These are phyloP conservation scores for Thalassiosira livingstoniorum DNA, from an alignment of 352 stramenopile species.

Conservation along the genomic window DNA sequence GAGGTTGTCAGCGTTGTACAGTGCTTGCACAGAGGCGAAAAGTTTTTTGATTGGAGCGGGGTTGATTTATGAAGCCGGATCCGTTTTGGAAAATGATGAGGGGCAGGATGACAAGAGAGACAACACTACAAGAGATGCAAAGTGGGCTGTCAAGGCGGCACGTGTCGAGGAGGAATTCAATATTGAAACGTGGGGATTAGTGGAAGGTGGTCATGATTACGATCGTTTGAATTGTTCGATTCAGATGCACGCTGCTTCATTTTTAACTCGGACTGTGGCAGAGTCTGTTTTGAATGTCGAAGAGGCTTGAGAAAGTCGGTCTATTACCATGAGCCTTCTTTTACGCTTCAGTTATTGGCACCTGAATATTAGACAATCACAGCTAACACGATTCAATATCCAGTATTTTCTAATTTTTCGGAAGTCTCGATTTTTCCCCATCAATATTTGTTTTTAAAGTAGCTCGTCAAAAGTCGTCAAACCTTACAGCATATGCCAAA, in stretches of 20 bases:
- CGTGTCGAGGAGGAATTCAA: conserved; percentile 91
- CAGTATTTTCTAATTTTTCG: too few species aligned
- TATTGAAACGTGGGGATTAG: conserved; percentile 90
- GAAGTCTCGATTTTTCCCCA: too few species aligned
- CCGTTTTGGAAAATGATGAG: not conserved
- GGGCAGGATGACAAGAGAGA: conserved; percentile 14
- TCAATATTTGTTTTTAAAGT: too few species aligned
- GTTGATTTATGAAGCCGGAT: conserved; percentile 48
- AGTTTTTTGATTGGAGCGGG: conserved; percentile 87
- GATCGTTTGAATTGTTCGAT: conserved; percentile 87
- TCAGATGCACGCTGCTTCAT: conserved; percentile 74
- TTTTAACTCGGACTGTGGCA: conserved; percentile 66
- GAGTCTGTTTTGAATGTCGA: conserved; percentile 2
- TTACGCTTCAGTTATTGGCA: too few species aligned
- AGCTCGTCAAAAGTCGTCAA: too few species aligned
- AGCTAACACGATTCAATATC: too few species aligned
- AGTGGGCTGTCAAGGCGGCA: conserved; percentile 79
- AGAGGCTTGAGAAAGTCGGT: too few species aligned
- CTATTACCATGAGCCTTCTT: too few species aligned
- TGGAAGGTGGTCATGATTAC: conserved; percentile 91
- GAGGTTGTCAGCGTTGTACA: conserved; percentile 85
- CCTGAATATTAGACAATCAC: too few species aligned
- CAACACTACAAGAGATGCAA: conserved; percentile 31
- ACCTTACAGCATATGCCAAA: too few species aligned
- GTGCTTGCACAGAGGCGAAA: conserved; percentile 86